These are phyloP conservation scores for Blastobotrys illinoisensis DNA, from an alignment of 1,139 yeast species.

Conservation along the genomic window DNA sequence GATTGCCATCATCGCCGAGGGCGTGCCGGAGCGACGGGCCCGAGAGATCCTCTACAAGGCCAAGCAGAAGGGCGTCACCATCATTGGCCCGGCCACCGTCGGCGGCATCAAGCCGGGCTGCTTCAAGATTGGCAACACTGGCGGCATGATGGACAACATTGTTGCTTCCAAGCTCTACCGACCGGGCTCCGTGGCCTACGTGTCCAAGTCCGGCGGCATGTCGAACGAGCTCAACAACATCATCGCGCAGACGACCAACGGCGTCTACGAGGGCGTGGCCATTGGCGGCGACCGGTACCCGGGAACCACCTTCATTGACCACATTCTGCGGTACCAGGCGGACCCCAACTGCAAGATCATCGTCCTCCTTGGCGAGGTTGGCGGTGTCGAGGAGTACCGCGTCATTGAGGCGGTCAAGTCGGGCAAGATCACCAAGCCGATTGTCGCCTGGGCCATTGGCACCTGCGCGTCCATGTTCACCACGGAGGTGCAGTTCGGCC, in stretches of 20 bases:
- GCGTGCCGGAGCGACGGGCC: conserved; percentile 46
- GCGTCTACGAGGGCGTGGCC: conserved; percentile 45
- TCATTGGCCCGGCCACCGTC: conserved; percentile 46
- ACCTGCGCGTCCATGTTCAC: conserved; percentile 46
- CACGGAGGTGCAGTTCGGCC: conserved; percentile 46
- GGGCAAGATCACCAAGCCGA: conserved; percentile 42
- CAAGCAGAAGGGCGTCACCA: conserved; percentile 41
- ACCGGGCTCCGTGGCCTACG: conserved; percentile 45
- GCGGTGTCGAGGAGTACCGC: conserved; percentile 46
- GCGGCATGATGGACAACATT: conserved; percentile 48
- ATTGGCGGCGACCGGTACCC: conserved; percentile 47
- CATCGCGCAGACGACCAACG: conserved; percentile 41
- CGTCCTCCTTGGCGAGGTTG: conserved; percentile 43
- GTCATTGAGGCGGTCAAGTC: conserved; percentile 43
- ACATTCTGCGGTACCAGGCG: conserved; percentile 41
- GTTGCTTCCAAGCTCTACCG: conserved; percentile 45
- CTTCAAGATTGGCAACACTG: conserved; percentile 46
- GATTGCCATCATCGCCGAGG: conserved; percentile 45
- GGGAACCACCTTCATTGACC: conserved; percentile 46
- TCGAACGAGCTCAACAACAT: conserved; percentile 45
- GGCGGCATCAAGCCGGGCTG: conserved; percentile 48
- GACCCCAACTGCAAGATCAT: conserved; percentile 44
- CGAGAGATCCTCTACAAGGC: conserved; percentile 43
- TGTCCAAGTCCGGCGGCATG: conserved; percentile 46
- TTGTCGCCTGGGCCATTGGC: conserved; percentile 47